phyloP scores from a whole-genome alignment of 1,284 basidiomycete genomes.

The Blastosporella zonata region DNA sequence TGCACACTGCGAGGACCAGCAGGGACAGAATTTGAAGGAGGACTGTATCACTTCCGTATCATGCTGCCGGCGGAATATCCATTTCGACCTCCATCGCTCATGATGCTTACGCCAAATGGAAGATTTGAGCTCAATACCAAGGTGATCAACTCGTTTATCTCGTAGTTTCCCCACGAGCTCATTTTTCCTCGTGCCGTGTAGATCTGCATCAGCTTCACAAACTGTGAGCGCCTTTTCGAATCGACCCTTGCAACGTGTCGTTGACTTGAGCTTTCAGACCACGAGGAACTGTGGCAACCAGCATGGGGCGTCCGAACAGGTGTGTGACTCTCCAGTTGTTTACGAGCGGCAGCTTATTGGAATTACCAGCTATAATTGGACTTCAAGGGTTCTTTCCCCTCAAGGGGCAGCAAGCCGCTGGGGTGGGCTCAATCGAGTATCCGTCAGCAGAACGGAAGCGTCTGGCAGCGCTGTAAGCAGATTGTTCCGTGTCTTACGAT shows the following conservation, averaged over 20 bases:
- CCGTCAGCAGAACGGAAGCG: conserved; percentile 77
- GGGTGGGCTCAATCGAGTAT: conserved; percentile 86
- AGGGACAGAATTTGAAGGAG: conserved; percentile 89
- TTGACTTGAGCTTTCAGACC: conserved; percentile 45
- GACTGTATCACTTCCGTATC: conserved; percentile 91
- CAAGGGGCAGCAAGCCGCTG: conserved; percentile 85
- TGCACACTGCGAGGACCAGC: conserved; percentile 89
- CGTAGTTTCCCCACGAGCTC: conserved; percentile 2
- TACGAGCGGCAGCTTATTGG: conserved; percentile 3
- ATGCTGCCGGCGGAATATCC: conserved; percentile 91
- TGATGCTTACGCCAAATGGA: conserved; percentile 94
- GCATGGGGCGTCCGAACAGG: conserved; percentile 97
- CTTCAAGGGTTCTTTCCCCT: conserved; percentile 90
- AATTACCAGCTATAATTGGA: conserved; percentile 76
- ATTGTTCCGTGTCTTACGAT: background rate
- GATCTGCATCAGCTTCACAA: conserved; percentile 95
- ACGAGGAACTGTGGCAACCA: conserved; percentile 93
- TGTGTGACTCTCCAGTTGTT: conserved; percentile 23
- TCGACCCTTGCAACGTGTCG: conserved; percentile 16
- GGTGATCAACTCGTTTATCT: conserved; percentile 44
- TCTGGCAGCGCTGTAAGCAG: conserved; percentile 71
- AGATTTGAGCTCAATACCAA: conserved; percentile 95
- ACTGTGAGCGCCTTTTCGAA: conserved; percentile 49
- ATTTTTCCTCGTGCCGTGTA: conserved; percentile 29
- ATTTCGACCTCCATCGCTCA: conserved; percentile 90